Conservation (phyloP, 345 rosid genomes). For the Heritiera littoralis region DNA sequence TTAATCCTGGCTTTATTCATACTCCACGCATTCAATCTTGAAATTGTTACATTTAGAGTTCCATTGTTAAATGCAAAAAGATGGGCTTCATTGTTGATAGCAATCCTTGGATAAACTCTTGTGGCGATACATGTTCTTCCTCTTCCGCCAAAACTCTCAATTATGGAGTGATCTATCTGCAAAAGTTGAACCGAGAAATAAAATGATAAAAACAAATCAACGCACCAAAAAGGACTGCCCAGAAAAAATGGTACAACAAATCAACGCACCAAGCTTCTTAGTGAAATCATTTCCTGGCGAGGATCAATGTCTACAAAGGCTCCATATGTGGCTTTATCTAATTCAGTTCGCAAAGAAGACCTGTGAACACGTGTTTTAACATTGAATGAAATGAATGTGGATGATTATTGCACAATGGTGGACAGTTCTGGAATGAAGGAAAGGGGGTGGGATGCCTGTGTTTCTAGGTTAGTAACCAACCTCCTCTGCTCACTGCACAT, state of each 20-base stretch:
- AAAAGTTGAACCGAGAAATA: background rate
- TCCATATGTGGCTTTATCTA: constrained; percentile 41
- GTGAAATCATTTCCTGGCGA: constrained; percentile 43
- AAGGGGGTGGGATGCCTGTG: background rate
- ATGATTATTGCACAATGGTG: background rate
- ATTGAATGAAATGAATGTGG: constrained; percentile 14
- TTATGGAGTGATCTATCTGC: constrained; percentile 36
- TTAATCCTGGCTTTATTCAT: constrained; percentile 27
- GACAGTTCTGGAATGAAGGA: background rate
- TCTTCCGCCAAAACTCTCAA: constrained; percentile 33
- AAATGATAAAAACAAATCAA: background rate
- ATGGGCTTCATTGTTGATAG: constrained; percentile 8
- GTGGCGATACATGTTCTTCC: constrained; percentile 30
- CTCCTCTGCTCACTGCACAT: constrained; percentile 66
- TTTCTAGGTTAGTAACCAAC: constrained; percentile 21
- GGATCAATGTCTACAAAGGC: constrained; percentile 47
- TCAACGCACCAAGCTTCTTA: constrained; percentile 57
- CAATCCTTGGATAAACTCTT: constrained; percentile 34
- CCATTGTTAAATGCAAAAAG: constrained; percentile 26
- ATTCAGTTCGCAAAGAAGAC: constrained; percentile 45
- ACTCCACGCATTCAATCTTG: constrained; percentile 32
- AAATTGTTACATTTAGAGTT: constrained; percentile 13
- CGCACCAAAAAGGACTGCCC: background rate
- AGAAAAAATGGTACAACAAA: background rate
- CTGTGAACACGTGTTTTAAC: constrained; percentile 25